Evolutionary conservation across 1,284 basidiomycete species (phyloP), one percentile per base, ranked within the genome.

Genomic region (Irpex lacteus): DNA sequence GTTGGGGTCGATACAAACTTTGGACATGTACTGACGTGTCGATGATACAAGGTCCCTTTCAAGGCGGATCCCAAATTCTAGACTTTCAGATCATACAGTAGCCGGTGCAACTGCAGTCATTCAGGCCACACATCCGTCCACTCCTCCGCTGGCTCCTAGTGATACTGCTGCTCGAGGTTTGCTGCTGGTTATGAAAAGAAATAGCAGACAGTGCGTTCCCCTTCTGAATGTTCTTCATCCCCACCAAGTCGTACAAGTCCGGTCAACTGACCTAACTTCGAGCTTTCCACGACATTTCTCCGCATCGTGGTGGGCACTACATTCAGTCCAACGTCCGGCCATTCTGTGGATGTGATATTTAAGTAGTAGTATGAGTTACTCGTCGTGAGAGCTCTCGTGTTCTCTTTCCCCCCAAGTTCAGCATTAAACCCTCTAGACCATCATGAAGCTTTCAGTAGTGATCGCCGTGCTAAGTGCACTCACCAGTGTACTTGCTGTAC

Each of bases 221-320:
- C 26, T 26, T 26, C 26, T 26, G 26, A 4, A 26, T 26, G 26
- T 26, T 26, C 26, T 26, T 44, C 8, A 44, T 44, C 15, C 40
- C 15, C 40, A 44, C 40, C 11, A 44, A 11, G 15, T 44, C 40
- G 15, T 44, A 15, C 8, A 9, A 44, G 15, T n/a, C 15, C 5
- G 26, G 54, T 56, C 54, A 56, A 56, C 19, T 56, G 54, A 56
- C 54, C 26, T 34, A 8, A 3, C 54, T 13, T 56, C 54, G 54
- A 56, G 54, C 19, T 56, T 56, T 56, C 54, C 3, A 56, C 54
- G 54, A 56, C 34, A 18, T 56, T 56, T 56, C 54, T 3, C 54
- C 54, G 54, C 11, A 2, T 19, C 15, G 15, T 3, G 13, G 44
- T n/a, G 9, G 11, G 44, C 44, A 11, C 21, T 9, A 7, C 15